A percentile compares a stretch with the other conserved stretches of the same genome.
Evolutionary conservation across 1,284 basidiomycete species (phyloP).

Genomic region (Rhodofomes roseus): DNA sequence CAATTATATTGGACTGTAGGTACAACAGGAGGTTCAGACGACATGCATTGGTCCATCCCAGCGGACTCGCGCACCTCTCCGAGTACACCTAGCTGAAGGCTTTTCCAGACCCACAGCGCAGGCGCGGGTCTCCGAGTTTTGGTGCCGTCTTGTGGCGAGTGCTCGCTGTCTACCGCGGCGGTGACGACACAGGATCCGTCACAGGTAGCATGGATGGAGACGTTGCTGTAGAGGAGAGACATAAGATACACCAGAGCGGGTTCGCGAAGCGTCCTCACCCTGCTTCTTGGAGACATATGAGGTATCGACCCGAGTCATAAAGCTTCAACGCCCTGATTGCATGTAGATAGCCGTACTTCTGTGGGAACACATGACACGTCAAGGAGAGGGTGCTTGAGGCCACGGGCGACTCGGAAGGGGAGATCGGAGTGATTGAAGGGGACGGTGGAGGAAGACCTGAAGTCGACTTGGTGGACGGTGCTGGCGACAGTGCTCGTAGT

Average conservation of each 20-base stretch:
- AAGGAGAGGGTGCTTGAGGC: conserved; percentile 31
- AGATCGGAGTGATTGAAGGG: conserved; percentile 35
- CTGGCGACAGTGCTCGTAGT: conserved; percentile 1
- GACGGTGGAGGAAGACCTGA: conserved; percentile 27
- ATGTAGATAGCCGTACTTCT: conserved; percentile 34
- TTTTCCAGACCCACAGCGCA: conserved; percentile 47
- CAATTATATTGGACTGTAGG: conserved; percentile 27
- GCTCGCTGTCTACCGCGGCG: conserved; percentile 8
- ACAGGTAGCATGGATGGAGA: conserved; percentile 21
- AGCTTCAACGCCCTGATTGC: conserved; percentile 42
- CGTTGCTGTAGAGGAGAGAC: conserved; percentile 13
- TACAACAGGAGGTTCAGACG: not conserved
- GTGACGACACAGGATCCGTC: conserved; percentile 25
- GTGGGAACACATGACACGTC: conserved; percentile 50
- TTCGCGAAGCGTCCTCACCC: conserved; percentile 40
- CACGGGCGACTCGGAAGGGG: conserved; percentile 22
- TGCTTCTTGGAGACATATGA: conserved; percentile 50
- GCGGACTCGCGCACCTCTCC: conserved; percentile 39
- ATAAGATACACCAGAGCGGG: not conserved
- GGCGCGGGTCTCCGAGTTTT: conserved; percentile 15
- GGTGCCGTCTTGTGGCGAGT: not conserved
- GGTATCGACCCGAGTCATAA: conserved; percentile 37
- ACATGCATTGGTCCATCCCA: conserved; percentile 5
- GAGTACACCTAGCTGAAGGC: conserved; percentile 35
- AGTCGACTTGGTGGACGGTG: conserved; percentile 2